These are phyloP conservation scores for Dysphania ambrosioides DNA, from an alignment of 148 eudicot genomes.

Conservation along the genomic window DNA sequence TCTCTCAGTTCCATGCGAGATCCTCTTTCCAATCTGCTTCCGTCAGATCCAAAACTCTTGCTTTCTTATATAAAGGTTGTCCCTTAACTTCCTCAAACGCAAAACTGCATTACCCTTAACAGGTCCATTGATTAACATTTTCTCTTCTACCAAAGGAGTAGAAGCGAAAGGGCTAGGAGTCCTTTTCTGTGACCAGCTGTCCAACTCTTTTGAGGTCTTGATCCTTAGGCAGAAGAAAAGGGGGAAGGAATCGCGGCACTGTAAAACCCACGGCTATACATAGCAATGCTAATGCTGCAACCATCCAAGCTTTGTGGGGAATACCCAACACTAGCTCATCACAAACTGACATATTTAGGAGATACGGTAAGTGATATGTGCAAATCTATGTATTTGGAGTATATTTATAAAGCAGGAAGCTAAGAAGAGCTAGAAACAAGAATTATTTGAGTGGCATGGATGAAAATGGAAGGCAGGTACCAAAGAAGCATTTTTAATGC, in stretches of 20 bases:
- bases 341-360: conserved; percentile 55
- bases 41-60: background rate
- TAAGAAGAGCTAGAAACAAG: background rate
- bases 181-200: conserved; percentile 20
- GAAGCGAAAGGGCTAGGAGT: conserved; percentile 9
- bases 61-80: background rate
- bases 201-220: conserved; percentile 19
- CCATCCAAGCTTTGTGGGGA: conserved; percentile 74
- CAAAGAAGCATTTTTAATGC: background rate
- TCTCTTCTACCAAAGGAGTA: background rate
- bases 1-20: background rate
- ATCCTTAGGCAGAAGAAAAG: conserved; percentile 41
- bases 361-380: background rate
- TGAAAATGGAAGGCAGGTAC: background rate
- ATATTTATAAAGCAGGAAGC: background rate
- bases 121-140: background rate
- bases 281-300: conserved; percentile 53
- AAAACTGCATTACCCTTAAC: background rate
- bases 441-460: background rate
- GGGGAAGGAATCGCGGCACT: conserved; percentile 59
- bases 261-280: conserved; percentile 57
- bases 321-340: conserved; percentile 78
- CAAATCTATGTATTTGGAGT: background rate
- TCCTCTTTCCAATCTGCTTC: background rate
- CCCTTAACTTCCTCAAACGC: background rate